Conservation (phyloP, 2,329 filamentous ascomycete species). For the Metarhizium album region DNA sequence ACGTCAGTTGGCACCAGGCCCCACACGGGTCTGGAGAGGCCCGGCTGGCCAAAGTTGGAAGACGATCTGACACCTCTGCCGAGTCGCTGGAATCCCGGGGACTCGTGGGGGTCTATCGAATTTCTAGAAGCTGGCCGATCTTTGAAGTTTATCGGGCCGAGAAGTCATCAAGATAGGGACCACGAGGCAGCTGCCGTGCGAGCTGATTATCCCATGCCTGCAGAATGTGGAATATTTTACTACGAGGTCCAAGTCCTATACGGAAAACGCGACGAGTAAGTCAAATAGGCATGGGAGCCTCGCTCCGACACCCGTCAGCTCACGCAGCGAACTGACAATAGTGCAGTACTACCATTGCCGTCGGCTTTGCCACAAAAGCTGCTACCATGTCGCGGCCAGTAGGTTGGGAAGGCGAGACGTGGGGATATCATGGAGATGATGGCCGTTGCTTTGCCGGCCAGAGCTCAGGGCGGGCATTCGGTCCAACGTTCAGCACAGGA, state of each 20-base stretch:
- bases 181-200: conserved; percentile 75
- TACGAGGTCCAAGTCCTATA: conserved; percentile 57
- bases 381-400: conserved; percentile 45
- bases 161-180: conserved; percentile 39
- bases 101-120: conserved; percentile 66
- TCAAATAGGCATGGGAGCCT: conserved; percentile 10
- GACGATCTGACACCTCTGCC: conserved; percentile 57
- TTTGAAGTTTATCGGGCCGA: conserved; percentile 46
- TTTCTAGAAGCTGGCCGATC: conserved; percentile 63
- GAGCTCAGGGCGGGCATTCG: conserved; percentile 46
- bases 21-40: conserved; percentile 74
- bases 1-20: conserved; percentile 47
- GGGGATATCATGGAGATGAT: conserved; percentile 61
- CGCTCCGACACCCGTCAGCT: background rate
- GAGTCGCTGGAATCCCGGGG: conserved; percentile 68
- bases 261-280: conserved; percentile 45
- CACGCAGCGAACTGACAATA: conserved; percentile 3
- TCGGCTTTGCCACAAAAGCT: conserved; percentile 48
- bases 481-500: conserved; percentile 40
- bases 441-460: conserved; percentile 49
- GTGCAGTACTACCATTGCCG: conserved; percentile 46
- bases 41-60: conserved; percentile 42
- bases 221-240: conserved; percentile 89
- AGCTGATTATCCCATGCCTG: conserved; percentile 76
- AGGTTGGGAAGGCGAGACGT: conserved; percentile 58